Base-by-base conservation (phyloP, 495 filamentous ascomycete genomes). In the Cetradonia linearis region DNA sequence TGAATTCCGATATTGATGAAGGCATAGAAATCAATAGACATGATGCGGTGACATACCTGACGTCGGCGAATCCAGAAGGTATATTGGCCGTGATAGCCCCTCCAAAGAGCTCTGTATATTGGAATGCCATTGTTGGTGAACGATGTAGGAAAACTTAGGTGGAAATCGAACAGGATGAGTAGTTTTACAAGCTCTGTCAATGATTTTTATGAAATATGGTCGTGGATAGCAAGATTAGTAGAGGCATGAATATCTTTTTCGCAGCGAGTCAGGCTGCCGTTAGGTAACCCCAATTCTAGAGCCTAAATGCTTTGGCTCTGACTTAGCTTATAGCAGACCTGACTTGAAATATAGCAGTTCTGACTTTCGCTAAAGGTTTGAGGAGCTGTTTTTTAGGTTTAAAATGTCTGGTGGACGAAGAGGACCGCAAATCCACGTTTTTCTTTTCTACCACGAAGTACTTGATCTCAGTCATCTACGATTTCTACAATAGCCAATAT, bases 31-130 rank as follows among this genome's bases (percentile, higher is more conserved):
- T 30, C 10, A 34, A 36, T 20, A 54, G 50, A 54, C 7, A 20
- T 9, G 20, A 31, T 10, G n/a, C 3, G 13, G 36, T 31, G 34
- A 56, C 77, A 66, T 69, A 91, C 88, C 88, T 93, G 59, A 87
- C 87, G 70, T 96, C 90, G 60, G 82, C 77, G 73, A 91, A 96
- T 55, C 76, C 79, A 47, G 78, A 68, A 20, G 91, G 91, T 16
- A 93, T 74, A 58, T 85, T 78, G 60, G 79, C 84, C 58, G 79
- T 77, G 63, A 96, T 83, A 57, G 91, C 88, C 59, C 87, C 88
- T 70, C 89, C 91, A 71, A 86, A 96, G 65, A 95, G 83, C 48
- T 77, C 76, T 66, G 79, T 81, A 63, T 69, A 72, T 53, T 74
- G 76, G 74, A 81, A 86, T 16, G 11, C 13, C 37, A 40, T 30